A percentile compares a stretch with the other conserved stretches of the same genome.
Evolutionary conservation across 2,329 filamentous ascomycete species (phyloP).

Genomic region (Neurospora crassa): DNA sequence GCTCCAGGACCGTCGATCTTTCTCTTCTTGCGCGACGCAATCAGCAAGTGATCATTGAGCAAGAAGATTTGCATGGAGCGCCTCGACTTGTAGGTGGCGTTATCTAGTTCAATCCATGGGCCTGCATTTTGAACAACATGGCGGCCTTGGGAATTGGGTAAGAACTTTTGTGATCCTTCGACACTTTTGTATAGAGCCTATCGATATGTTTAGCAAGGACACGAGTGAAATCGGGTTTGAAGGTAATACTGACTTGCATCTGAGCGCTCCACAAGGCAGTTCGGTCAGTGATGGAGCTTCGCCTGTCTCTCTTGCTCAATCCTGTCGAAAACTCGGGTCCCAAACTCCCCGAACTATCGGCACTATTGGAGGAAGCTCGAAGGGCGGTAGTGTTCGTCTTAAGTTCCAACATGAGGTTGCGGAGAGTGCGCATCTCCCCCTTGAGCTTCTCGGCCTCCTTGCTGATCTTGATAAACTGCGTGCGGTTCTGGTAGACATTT

Average conservation of each 20-base stretch:
- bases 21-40: slow-evolving; percentile 89
- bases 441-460: slow-evolving; percentile 98
- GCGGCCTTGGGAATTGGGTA: slow-evolving; percentile 81
- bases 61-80: slow-evolving; percentile 85
- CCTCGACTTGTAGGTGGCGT: slow-evolving; percentile 90
- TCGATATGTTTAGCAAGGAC: neutral
- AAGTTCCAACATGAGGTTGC: slow-evolving; percentile 85
- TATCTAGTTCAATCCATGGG: slow-evolving; percentile 92
- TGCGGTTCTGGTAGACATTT: slow-evolving; percentile 93
- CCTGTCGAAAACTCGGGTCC: slow-evolving; percentile 40
- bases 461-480: slow-evolving; percentile 98
- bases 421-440: slow-evolving; percentile 83
- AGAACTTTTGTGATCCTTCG: slow-evolving; percentile 95
- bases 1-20: slow-evolving; percentile 57
- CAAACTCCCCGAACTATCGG: slow-evolving; percentile 37
- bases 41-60: slow-evolving; percentile 85
- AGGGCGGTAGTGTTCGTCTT: slow-evolving; percentile 66
- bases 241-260: slow-evolving; percentile 40
- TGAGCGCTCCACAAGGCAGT: slow-evolving; percentile 60
- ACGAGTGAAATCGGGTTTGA: neutral
- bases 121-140: slow-evolving; percentile 91
- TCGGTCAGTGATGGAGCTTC: slow-evolving; percentile 74
- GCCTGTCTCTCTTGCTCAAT: slow-evolving; percentile 65
- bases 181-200: slow-evolving; percentile 85
- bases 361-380: slow-evolving; percentile 44